Evolutionary conservation across 2,329 filamentous ascomycete genomes (phyloP).

Genomic region (Rachicladosporium sp.): DNA sequence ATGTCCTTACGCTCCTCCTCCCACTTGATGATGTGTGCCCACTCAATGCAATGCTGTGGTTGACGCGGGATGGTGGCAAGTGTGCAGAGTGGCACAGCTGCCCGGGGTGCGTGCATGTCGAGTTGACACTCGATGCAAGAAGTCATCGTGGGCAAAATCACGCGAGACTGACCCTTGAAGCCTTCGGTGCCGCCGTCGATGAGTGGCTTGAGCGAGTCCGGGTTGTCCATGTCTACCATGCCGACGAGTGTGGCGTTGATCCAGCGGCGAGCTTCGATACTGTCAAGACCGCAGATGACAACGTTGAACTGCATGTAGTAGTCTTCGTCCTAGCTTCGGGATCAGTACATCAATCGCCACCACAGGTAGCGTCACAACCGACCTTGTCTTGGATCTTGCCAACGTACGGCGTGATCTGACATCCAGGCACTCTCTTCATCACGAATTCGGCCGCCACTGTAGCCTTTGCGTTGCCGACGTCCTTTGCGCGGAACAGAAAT

Average conservation of each 20-base stretch:
- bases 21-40: conserved; percentile 98
- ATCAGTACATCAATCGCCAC: background rate
- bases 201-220: conserved; percentile 79
- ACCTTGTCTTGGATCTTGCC: conserved; percentile 85
- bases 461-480: conserved; percentile 89
- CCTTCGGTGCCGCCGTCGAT: conserved; percentile 96
- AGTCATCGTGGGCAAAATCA: conserved; percentile 82
- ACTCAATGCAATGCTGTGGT: conserved; percentile 96
- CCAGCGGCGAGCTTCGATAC: conserved; percentile 94
- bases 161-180: conserved; percentile 92
- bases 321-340: conserved; percentile 50
- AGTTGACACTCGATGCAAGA: conserved; percentile 97
- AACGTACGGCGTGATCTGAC: conserved; percentile 88
- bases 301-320: conserved; percentile 97
- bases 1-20: conserved; percentile 60
- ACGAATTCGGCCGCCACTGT: conserved; percentile 88
- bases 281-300: conserved; percentile 88
- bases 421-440: conserved; percentile 74
- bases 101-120: conserved; percentile 94
- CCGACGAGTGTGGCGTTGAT: conserved; percentile 89
- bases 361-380: background rate
- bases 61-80: conserved; percentile 92
- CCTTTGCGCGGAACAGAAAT: conserved; percentile 82
- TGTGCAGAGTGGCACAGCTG: conserved; percentile 92
- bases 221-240: conserved; percentile 73